phyloP scores from a whole-genome alignment of 1,284 basidiomycete species.

The Phylloboletellus chloephorus region DNA sequence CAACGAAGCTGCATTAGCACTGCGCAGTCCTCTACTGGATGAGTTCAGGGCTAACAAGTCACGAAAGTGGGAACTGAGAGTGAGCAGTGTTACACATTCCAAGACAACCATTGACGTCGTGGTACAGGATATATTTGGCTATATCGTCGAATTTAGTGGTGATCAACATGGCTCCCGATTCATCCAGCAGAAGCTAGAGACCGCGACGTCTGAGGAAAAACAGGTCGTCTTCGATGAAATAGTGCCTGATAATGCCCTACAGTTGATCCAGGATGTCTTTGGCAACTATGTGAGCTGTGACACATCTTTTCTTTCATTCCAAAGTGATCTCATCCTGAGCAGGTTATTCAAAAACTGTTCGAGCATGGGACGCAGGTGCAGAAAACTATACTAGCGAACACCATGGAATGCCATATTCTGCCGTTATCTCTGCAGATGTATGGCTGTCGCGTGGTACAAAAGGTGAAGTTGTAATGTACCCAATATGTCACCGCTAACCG shows the following conservation, averaged over 20 bases:
- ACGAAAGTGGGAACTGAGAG: slow-evolving; percentile 76
- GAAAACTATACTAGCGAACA: slow-evolving; percentile 63
- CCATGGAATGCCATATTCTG: slow-evolving; percentile 80
- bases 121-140: slow-evolving; percentile 75
- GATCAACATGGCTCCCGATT: slow-evolving; percentile 94
- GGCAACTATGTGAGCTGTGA: slow-evolving; percentile 80
- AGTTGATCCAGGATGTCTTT: slow-evolving; percentile 91
- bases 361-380: slow-evolving; percentile 83
- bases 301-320: not conserved
- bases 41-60: slow-evolving; percentile 81
- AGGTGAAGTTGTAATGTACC: slow-evolving; percentile 41
- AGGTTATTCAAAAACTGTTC: slow-evolving; percentile 95
- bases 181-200: slow-evolving; percentile 82
- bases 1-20: slow-evolving; percentile 31
- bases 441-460: slow-evolving; percentile 89
- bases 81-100: slow-evolving; percentile 32
- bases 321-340: slow-evolving; percentile 13
- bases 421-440: slow-evolving; percentile 89
- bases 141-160: slow-evolving; percentile 87
- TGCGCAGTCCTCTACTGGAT: slow-evolving; percentile 72
- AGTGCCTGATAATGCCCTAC: slow-evolving; percentile 67
- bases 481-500: slow-evolving; percentile 6
- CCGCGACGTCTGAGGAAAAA: slow-evolving; percentile 71
- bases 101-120: slow-evolving; percentile 8
- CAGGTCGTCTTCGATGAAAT: slow-evolving; percentile 89